Conservation (phyloP, 78 protist genomes). For the Chrysochromulina parva region DNA sequence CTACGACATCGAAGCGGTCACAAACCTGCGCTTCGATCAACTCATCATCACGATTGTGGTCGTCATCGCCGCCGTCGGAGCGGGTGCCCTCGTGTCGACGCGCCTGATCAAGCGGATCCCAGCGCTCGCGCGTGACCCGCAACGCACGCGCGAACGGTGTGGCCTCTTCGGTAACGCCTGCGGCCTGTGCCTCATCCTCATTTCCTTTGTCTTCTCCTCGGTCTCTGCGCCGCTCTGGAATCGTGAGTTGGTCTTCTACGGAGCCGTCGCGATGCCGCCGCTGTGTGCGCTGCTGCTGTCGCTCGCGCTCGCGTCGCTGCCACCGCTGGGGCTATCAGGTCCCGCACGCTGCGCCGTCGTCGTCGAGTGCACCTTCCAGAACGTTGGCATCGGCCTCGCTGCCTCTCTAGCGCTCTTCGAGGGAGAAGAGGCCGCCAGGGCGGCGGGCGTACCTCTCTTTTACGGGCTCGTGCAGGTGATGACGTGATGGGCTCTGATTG, state of each 20-base stretch:
- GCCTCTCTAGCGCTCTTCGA: background rate
- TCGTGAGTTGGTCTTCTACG: background rate
- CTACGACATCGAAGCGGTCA: background rate
- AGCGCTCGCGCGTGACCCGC: background rate
- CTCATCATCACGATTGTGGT: background rate
- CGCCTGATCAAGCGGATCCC: background rate
- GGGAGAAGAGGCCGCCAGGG: too few relatives aligned
- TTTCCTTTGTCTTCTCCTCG: background rate
- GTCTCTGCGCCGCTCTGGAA: background rate
- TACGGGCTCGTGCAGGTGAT: too few relatives aligned
- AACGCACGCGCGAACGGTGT: background rate
- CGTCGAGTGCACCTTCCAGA: slow-evolving; percentile 38
- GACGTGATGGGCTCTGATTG: too few relatives aligned
- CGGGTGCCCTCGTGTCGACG: background rate
- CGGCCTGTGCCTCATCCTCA: background rate
- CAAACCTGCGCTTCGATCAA: background rate
- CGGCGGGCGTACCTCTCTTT: too few relatives aligned
- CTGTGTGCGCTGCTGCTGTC: background rate
- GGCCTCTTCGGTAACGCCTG: background rate
- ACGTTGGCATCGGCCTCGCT: background rate
- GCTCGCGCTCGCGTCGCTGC: background rate
- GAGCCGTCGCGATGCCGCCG: background rate
- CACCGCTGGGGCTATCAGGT: background rate
- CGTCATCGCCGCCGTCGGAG: background rate
- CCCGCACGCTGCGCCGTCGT: background rate